phyloP scores from a whole-genome alignment of 768 basidiomycete species.

The Boletus reticuloceps region DNA sequence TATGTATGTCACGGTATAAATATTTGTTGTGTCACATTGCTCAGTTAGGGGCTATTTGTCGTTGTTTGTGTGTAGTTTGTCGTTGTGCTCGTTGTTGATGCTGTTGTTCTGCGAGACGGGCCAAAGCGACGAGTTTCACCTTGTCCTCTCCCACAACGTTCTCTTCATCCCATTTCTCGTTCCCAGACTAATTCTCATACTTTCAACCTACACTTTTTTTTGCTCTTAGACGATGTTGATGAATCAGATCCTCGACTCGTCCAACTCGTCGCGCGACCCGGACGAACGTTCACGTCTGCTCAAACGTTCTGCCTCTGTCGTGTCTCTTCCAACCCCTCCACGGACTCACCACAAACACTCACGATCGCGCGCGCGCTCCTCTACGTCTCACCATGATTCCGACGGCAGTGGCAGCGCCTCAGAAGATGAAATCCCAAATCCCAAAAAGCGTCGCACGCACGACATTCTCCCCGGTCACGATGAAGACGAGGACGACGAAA shows the following conservation, averaged over 20 bases:
- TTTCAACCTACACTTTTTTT: background rate
- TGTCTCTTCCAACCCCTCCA: slow-evolving; percentile 67
- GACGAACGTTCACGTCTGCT: slow-evolving; percentile 34
- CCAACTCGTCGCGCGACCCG: slow-evolving; percentile 17
- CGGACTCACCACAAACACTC: slow-evolving; percentile 52
- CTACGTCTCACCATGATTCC: slow-evolving; percentile 45
- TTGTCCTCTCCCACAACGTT: slow-evolving; percentile 22
- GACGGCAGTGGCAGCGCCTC: slow-evolving; percentile 37
- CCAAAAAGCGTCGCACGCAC: slow-evolving; percentile 41
- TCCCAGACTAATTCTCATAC: background rate
- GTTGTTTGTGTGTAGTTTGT: slow-evolving; percentile 3
- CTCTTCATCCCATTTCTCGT: slow-evolving; percentile 2
- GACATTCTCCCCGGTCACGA: slow-evolving; percentile 37
- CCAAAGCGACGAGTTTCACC: slow-evolving; percentile 7
- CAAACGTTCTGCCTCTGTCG: slow-evolving; percentile 63
- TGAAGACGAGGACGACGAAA: slow-evolving; percentile 54
- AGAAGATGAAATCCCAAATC: slow-evolving; percentile 23
- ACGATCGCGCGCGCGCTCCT: slow-evolving; percentile 40
- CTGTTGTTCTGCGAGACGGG: slow-evolving; percentile 13
- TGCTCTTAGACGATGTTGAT: slow-evolving; percentile 25
- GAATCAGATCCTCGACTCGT: slow-evolving; percentile 35
- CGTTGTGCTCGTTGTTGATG: slow-evolving; percentile 10
- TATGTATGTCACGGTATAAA: too few species aligned
- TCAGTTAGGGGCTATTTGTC: background rate
- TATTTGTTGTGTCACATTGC: too few species aligned